Conservation (phyloP, 2,329 filamentous ascomycete species). For the Xylaria sp. region DNA sequence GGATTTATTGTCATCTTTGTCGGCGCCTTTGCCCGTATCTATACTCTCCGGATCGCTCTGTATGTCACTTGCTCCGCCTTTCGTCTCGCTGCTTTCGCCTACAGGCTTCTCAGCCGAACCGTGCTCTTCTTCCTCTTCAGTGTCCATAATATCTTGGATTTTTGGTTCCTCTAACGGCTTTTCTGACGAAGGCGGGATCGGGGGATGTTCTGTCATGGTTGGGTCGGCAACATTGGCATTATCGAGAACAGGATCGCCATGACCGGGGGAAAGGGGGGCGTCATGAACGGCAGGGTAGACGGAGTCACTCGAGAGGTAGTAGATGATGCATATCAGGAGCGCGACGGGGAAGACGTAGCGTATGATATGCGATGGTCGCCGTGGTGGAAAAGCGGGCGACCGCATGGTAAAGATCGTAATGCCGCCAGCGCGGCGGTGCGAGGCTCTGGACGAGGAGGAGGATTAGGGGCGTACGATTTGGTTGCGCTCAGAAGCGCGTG, state of each 20-base stretch:
- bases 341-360: constrained; percentile 54
- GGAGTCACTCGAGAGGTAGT: constrained; percentile 47
- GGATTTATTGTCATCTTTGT: constrained; percentile 3
- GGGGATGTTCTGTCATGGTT: constrained; percentile 25
- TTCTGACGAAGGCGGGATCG: constrained; percentile 32
- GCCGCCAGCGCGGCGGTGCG: constrained; percentile 36
- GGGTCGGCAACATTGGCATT: constrained; percentile 35
- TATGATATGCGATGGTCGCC: constrained; percentile 56
- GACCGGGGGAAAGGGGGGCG: constrained; percentile 35
- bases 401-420: constrained; percentile 48
- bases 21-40: constrained; percentile 20
- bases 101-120: not conserved
- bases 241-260: constrained; percentile 32
- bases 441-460: not conserved
- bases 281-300: constrained; percentile 32
- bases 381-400: constrained; percentile 55
- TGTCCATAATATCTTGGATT: constrained; percentile 12
- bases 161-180: constrained; percentile 33
- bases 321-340: constrained; percentile 51
- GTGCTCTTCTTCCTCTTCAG: constrained; percentile 1
- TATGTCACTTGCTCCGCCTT: constrained; percentile 6
- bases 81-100: constrained; percentile 8
- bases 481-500: constrained; percentile 16
- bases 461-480: not conserved
- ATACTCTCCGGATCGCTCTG: constrained; percentile 12